phyloP scores from a whole-genome alignment of 2,329 filamentous ascomycete species.

The Xylaria sp. region DNA sequence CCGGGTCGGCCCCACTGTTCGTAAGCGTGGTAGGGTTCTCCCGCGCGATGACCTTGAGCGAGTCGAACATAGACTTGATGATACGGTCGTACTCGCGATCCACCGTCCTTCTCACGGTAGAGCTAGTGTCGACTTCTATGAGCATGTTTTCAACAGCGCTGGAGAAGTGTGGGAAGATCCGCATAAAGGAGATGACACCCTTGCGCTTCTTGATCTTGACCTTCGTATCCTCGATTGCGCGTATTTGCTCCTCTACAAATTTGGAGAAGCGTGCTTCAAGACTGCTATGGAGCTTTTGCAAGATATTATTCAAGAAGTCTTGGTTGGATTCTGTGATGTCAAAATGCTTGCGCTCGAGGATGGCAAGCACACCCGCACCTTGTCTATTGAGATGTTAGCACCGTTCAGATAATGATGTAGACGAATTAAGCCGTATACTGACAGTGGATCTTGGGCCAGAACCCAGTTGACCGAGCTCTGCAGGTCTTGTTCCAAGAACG shows the following conservation, averaged over 20 bases:
- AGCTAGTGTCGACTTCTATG: constrained; percentile 55
- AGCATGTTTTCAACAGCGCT: constrained; percentile 84
- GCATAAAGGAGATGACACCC: constrained; percentile 93
- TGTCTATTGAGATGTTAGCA: constrained; percentile 58
- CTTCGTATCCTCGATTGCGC: constrained; percentile 95
- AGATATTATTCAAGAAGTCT: constrained; percentile 79
- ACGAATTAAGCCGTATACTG: constrained; percentile 46
- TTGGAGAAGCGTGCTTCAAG: constrained; percentile 78
- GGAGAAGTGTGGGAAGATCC: constrained; percentile 88
- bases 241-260: constrained; percentile 93
- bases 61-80: constrained; percentile 96
- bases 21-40: constrained; percentile 61
- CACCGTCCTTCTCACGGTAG: constrained; percentile 73
- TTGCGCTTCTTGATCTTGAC: constrained; percentile 99
- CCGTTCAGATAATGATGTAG: background rate
- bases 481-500: constrained; percentile 78
- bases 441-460: constrained; percentile 77
- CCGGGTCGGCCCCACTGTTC: constrained; percentile 57
- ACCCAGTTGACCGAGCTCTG: constrained; percentile 84
- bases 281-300: constrained; percentile 78
- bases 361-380: constrained; percentile 83
- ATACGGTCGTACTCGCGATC: constrained; percentile 88
- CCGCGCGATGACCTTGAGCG: constrained; percentile 87
- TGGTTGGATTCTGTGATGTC: constrained; percentile 89
- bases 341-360: constrained; percentile 76